These are phyloP conservation scores for Calycina herbarum DNA, from an alignment of 2,329 filamentous ascomycete species.

Conservation along the genomic window DNA sequence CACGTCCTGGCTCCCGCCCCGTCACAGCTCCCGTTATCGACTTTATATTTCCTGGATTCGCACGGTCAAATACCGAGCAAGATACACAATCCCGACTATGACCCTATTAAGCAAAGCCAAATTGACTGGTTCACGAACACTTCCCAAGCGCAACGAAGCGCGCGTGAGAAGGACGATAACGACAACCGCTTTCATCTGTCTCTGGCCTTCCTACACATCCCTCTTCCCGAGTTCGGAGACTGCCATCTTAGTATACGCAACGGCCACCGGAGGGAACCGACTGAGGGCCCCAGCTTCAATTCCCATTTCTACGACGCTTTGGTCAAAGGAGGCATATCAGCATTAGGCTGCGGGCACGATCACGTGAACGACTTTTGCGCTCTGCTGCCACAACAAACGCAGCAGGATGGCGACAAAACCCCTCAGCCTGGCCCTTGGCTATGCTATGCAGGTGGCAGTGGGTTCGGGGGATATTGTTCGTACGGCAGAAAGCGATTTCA, in stretches of 20 bases:
- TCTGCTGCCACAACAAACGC: slow-evolving; percentile 46
- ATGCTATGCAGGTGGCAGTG: slow-evolving; percentile 88
- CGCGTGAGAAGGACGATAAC: slow-evolving; percentile 75
- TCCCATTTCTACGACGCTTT: slow-evolving; percentile 85
- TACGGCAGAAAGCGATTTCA: slow-evolving; percentile 70
- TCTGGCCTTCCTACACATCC: slow-evolving; percentile 94
- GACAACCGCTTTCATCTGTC: slow-evolving; percentile 76
- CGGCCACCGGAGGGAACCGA: slow-evolving; percentile 78
- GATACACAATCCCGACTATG: slow-evolving; percentile 79
- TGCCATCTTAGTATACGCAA: slow-evolving; percentile 54
- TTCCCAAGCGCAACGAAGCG: slow-evolving; percentile 64
- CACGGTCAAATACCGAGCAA: slow-evolving; percentile 89
- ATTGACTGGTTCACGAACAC: slow-evolving; percentile 90
- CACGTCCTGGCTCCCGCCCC: slow-evolving; percentile 78
- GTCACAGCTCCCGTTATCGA: slow-evolving; percentile 81
- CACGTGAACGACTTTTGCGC: slow-evolving; percentile 96
- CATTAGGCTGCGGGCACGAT: slow-evolving; percentile 66
- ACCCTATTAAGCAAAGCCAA: slow-evolving; percentile 90
- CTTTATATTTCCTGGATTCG: slow-evolving; percentile 87
- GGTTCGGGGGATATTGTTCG: slow-evolving; percentile 90
- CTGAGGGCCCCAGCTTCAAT: slow-evolving; percentile 87
- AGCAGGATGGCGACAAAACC: slow-evolving; percentile 28
- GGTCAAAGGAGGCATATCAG: slow-evolving; percentile 75
- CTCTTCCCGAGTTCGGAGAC: slow-evolving; percentile 79
- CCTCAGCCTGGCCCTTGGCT: slow-evolving; percentile 75